Conservation (phyloP, 108 stramenopile genomes). For the Thalassiosira profunda region DNA sequence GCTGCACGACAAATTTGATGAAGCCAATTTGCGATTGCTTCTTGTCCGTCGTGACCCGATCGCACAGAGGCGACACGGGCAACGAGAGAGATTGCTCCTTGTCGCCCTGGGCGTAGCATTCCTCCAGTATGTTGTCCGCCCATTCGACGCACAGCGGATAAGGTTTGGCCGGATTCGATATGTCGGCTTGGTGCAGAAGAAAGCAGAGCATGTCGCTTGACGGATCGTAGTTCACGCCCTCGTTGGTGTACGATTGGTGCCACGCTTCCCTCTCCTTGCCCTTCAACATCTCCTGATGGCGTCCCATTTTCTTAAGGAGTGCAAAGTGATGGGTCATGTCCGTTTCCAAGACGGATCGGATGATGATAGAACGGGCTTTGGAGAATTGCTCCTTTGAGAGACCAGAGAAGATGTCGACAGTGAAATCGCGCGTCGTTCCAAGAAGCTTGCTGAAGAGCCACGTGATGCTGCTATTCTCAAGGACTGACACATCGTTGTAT, state of each 20-base stretch:
- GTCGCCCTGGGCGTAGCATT: constrained; percentile 78
- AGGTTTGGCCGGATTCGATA: constrained; percentile 76
- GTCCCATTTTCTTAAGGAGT: constrained; percentile 33
- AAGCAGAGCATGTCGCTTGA: constrained; percentile 45
- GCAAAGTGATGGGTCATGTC: constrained; percentile 72
- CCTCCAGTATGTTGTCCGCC: constrained; percentile 68
- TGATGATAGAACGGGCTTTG: constrained; percentile 37
- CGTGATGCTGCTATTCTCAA: constrained; percentile 78
- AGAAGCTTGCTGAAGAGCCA: constrained; percentile 53
- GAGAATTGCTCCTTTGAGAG: constrained; percentile 21
- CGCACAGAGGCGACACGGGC: constrained; percentile 76
- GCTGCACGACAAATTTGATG: constrained; percentile 86
- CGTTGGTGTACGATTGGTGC: constrained; percentile 11
- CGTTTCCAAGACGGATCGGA: constrained; percentile 59
- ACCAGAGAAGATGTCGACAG: constrained; percentile 49
- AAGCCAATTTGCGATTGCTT: constrained; percentile 84
- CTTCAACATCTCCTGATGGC: constrained; percentile 15
- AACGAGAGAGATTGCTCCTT: constrained; percentile 58
- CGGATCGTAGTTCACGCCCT: constrained; percentile 16
- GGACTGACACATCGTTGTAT: constrained; percentile 78
- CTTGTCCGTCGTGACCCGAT: constrained; percentile 53
- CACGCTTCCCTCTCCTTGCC: constrained; percentile 19
- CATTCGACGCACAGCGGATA: constrained; percentile 57
- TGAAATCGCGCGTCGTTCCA: constrained; percentile 21
- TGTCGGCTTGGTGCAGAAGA: constrained; percentile 77